Evolutionary conservation across 805 yeast genomes (phyloP), one percentile per base, ranked within the genome.

Genomic region (Lipomyces japonicus): DNA sequence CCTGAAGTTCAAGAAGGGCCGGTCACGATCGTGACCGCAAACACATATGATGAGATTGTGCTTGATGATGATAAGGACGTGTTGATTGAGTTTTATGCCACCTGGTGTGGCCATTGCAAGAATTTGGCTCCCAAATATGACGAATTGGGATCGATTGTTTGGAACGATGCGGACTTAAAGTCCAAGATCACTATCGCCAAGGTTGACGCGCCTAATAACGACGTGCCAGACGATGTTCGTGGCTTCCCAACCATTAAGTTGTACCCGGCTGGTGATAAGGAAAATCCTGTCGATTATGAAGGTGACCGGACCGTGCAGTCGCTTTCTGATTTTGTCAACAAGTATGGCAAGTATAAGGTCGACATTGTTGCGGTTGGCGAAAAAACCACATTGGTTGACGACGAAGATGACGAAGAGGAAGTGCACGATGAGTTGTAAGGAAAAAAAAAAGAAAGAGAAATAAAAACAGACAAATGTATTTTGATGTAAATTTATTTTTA

Each of bases 31-130:
- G 83, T 79, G 64, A 97, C 91, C 54, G 95, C 88, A 61, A 78
- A 81, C 71, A 87, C 81, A 65, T 93, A 87, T 71, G 84, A 85
- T 44, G 79, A 76, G 30, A 71, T 87, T 52, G 77, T 87, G 16
- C 68, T 75, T 46, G 76, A 79, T 40, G 76, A 84, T 4, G 81
- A 77, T 30, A 84, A 84, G 73, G 84, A 81, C 61, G 77, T 90
- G 7, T 75, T 88, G 55, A 86, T 87, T 56, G 85, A 87, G 70
- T 82, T 80, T 68, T 79, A 76, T 63, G 84, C 84, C 34, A 80
- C 95, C 72, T 90, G 96, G 96, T 89, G 96, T 75, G 95, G 96
- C 41, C 96, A 89, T 76, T 88, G 96, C 76, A 88, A 87, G 76
- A 86, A 79, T 71, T 76, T 89, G 68, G 91, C 91, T 45, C 96